These are phyloP conservation scores for Leptographium flavum DNA, from an alignment of 2,329 filamentous ascomycete genomes.

Conservation along the genomic window DNA sequence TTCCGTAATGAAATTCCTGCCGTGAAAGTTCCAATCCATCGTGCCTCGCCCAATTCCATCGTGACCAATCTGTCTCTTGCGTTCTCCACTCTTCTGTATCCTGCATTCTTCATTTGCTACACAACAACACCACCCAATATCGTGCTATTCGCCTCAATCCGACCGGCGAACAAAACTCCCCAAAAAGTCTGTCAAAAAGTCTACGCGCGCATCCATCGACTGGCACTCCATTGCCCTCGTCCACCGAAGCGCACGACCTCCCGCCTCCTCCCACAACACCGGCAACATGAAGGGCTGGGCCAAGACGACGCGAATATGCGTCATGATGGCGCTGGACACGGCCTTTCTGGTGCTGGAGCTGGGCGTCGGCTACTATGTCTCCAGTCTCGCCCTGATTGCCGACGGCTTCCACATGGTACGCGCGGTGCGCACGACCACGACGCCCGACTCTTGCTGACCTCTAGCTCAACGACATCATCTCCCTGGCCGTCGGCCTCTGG, in stretches of 20 bases:
- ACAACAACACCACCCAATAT: too few species aligned
- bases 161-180: too few species aligned
- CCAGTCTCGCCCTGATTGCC: conserved; percentile 84
- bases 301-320: conserved; percentile 81
- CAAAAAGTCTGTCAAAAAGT: too few species aligned
- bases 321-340: conserved; percentile 82
- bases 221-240: neutral
- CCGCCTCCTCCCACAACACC: neutral
- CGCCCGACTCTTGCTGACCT: neutral
- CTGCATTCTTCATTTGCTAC: too few species aligned
- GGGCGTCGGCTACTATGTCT: conserved; percentile 69
- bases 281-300: conserved; percentile 49
- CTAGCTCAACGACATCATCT: conserved; percentile 92
- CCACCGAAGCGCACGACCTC: neutral
- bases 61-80: too few species aligned
- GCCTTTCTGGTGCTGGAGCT: conserved; percentile 86
- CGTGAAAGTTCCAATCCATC: too few species aligned
- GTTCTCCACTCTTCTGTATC: too few species aligned
- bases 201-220: too few species aligned
- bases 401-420: conserved; percentile 96
- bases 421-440: neutral
- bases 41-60: too few species aligned
- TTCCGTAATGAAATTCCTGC: too few species aligned
- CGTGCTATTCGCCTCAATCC: too few species aligned
- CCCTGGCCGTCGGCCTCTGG: conserved; percentile 83